Conservation (phyloP, 371 early-diverging fungal species). For the Syncephalastrum sp. region DNA sequence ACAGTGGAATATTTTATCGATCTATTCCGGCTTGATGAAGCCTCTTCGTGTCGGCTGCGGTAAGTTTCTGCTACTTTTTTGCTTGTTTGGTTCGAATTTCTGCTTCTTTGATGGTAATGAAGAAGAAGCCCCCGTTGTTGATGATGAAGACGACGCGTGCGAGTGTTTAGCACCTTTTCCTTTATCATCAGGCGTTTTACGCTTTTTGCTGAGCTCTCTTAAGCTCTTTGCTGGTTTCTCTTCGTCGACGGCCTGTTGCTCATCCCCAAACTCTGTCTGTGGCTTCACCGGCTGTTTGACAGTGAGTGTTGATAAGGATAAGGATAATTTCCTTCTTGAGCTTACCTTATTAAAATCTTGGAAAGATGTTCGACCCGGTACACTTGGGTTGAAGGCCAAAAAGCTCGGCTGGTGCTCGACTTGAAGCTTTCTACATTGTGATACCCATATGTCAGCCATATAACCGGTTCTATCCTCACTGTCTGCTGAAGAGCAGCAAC, state of each 20-base stretch:
- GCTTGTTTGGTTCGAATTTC: neutral
- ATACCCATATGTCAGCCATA: neutral
- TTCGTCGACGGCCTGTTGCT: constrained; percentile 13
- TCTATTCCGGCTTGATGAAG: constrained; percentile 13
- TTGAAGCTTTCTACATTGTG: constrained; percentile 41
- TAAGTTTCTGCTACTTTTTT: constrained; percentile 4
- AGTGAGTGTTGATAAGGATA: neutral
- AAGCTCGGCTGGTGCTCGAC: constrained; percentile 56
- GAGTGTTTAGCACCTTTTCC: constrained; percentile 2
- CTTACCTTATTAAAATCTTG: constrained; percentile 44
- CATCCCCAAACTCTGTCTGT: constrained; percentile 5
- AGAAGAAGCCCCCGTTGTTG: no score
- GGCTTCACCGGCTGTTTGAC: neutral
- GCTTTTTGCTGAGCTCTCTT: constrained; percentile 25
- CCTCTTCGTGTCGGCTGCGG: neutral
- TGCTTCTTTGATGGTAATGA: no score
- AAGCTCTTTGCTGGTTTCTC: constrained; percentile 25
- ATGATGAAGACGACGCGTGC: neutral
- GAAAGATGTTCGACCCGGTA: constrained; percentile 49
- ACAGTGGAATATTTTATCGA: neutral
- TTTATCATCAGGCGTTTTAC: constrained; percentile 15
- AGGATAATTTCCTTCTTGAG: neutral
- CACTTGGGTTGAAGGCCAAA: constrained; percentile 36
- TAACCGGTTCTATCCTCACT: neutral
- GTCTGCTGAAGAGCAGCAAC: neutral